phyloP scores from a whole-genome alignment of 805 yeast genomes.

The Lachancea sp. region DNA sequence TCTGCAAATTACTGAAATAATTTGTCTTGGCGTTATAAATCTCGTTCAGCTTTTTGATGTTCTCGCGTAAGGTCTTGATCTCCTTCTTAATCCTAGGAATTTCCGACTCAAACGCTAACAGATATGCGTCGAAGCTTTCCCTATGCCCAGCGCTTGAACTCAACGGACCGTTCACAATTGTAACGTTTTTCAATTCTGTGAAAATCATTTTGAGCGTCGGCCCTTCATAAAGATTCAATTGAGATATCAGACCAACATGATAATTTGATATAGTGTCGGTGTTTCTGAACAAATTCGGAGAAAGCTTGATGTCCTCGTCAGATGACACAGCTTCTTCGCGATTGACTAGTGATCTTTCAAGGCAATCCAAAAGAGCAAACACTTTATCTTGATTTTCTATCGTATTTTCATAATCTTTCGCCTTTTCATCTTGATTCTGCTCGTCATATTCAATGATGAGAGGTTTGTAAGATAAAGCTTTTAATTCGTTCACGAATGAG shows the following conservation, averaged over 20 bases:
- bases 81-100: slow-evolving; percentile 20
- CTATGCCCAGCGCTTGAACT: background rate
- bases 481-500: slow-evolving; percentile 12
- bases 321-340: slow-evolving; percentile 29
- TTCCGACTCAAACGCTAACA: slow-evolving; percentile 20
- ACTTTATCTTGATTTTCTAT: slow-evolving; percentile 70
- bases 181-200: slow-evolving; percentile 30
- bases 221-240: slow-evolving; percentile 20
- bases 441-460: slow-evolving; percentile 23
- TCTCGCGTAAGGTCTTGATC: slow-evolving; percentile 32
- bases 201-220: slow-evolving; percentile 27
- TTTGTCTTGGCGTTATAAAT: slow-evolving; percentile 74
- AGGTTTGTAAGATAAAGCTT: slow-evolving; percentile 22
- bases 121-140: slow-evolving; percentile 23
- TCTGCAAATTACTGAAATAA: slow-evolving; percentile 80
- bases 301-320: slow-evolving; percentile 23
- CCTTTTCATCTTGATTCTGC: slow-evolving; percentile 41
- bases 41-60: slow-evolving; percentile 48
- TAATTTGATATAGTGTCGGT: slow-evolving; percentile 26
- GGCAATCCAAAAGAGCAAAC: slow-evolving; percentile 48
- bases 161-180: slow-evolving; percentile 14
- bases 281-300: slow-evolving; percentile 14
- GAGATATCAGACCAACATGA: slow-evolving; percentile 27
- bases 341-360: slow-evolving; percentile 44
- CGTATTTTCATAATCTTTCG: slow-evolving; percentile 73